phyloP scores from a whole-genome alignment of 768 basidiomycete species.

The Crepidotus variabilis region DNA sequence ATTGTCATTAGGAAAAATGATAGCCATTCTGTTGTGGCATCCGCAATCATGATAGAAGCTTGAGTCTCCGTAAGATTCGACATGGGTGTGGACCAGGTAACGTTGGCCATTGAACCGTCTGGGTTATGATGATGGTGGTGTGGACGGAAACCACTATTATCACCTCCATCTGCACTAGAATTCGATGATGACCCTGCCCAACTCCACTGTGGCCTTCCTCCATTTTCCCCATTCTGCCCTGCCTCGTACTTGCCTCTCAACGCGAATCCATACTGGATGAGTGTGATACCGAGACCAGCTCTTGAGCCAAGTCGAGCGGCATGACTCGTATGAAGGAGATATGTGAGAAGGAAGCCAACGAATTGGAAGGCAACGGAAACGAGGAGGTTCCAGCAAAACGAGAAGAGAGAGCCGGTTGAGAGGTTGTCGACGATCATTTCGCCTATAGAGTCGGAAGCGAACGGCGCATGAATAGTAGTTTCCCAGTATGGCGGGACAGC shows the following conservation, averaged over 20 bases:
- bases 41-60: slow-evolving; percentile 37
- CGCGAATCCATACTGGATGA: slow-evolving; percentile 94
- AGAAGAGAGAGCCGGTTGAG: slow-evolving; percentile 77
- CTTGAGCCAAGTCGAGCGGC: slow-evolving; percentile 90
- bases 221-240: slow-evolving; percentile 26
- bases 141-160: slow-evolving; percentile 36
- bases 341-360: slow-evolving; percentile 89
- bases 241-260: slow-evolving; percentile 54
- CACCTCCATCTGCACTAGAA: slow-evolving; percentile 8
- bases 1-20: slow-evolving; percentile 94
- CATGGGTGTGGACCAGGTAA: slow-evolving; percentile 17
- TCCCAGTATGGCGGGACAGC: slow-evolving; percentile 99
- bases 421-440: slow-evolving; percentile 90
- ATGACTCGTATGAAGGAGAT: slow-evolving; percentile 90
- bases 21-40: slow-evolving; percentile 88
- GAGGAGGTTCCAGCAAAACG: slow-evolving; percentile 89
- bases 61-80: slow-evolving; percentile 34
- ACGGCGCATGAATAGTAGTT: slow-evolving; percentile 92
- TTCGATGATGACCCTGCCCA: slow-evolving; percentile 10
- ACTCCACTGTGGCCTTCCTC: slow-evolving; percentile 27
- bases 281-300: slow-evolving; percentile 91
- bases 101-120: slow-evolving; percentile 23
- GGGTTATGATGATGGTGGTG: slow-evolving; percentile 13
- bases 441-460: slow-evolving; percentile 55
- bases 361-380: slow-evolving; percentile 98